Evolutionary conservation across 768 basidiomycete species (phyloP), one percentile per base, ranked within the genome.

Genomic region (Asterophora lycoperdoides): DNA sequence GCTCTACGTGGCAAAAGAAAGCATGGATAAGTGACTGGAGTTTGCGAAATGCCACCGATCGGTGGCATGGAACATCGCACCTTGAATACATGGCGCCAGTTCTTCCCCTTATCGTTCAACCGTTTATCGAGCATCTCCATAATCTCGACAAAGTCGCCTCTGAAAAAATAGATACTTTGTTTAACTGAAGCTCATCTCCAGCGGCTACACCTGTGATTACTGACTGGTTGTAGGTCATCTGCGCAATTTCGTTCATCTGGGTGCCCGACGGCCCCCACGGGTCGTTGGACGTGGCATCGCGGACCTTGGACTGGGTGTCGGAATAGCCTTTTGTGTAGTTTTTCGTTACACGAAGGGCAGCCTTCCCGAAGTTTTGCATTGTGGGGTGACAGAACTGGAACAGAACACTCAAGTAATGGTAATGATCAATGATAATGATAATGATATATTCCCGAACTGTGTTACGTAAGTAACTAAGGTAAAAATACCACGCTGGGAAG

Each of bases 41-140:
- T 28, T 10, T 11, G 10, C 5, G 40, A 13, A 26, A 41, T 23
- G n/a, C 40, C 23, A 41, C 26, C 11, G 40, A 28, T 26, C 23
- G 19, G 26, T 17, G 32, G 39, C 17, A 28, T 23, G 13, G 14
- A 26, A 33, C 14, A 6, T 56, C 76, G 51, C 43, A 85, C 92
- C 78, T 98, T 98, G 81, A 96, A 98, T 49, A 98, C 95, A 74
- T 99, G 96, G 44, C 95, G 80, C 96, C 96, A 99, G 61, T 98
- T 97, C 81, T 98, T 98, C 32, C 96, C 96, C 76, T 96, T 98
- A 73, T 99, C 96, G 59, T 93, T 93, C 53, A 99, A 72, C 44
- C 96, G 84, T 70, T 99, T 98, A 70, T 98, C 96, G 41, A 99
- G 78, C 92, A 97, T 96, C 74, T 99, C 96, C 93, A 99, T 97